phyloP scores from a whole-genome alignment of 2,329 filamentous ascomycete species.

The Penicillium sp. region DNA sequence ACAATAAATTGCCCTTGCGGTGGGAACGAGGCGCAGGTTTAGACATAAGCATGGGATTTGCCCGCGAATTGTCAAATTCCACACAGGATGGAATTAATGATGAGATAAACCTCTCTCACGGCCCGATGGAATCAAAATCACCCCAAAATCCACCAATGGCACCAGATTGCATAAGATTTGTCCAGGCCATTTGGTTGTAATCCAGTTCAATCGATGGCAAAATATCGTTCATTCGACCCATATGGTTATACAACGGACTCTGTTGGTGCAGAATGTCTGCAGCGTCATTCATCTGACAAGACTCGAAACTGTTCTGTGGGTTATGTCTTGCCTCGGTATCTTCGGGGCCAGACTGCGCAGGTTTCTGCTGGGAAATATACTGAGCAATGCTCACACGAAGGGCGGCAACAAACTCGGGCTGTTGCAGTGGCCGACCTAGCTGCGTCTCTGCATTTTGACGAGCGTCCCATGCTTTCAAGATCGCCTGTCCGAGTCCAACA shows the following conservation, averaged over 20 bases:
- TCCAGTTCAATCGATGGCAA: neutral
- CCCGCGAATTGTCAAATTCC: too few relatives aligned
- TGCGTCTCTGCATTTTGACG: conserved; percentile 52
- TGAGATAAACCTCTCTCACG: neutral
- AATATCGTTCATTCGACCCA: neutral
- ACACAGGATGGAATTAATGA: neutral
- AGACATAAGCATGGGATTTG: too few relatives aligned
- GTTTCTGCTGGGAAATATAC: neutral
- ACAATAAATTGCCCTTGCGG: too few relatives aligned
- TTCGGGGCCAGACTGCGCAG: neutral
- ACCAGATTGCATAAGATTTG: conserved; percentile 10
- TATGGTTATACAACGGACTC: neutral
- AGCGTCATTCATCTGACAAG: neutral
- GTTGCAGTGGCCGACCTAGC: conserved; percentile 39
- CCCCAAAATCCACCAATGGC: conserved; percentile 9
- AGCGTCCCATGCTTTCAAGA: conserved; percentile 65
- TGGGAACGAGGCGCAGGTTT: too few relatives aligned
- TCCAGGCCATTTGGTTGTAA: conserved; percentile 13
- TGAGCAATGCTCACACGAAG: neutral
- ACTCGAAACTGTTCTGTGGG: neutral
- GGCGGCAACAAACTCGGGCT: conserved; percentile 6
- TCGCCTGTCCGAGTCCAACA: conserved; percentile 57
- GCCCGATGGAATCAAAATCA: neutral
- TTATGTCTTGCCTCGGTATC: neutral
- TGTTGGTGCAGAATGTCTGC: neutral